Base-by-base conservation (phyloP, 2,329 filamentous ascomycete genomes). In the Rosellinia necatrix region DNA sequence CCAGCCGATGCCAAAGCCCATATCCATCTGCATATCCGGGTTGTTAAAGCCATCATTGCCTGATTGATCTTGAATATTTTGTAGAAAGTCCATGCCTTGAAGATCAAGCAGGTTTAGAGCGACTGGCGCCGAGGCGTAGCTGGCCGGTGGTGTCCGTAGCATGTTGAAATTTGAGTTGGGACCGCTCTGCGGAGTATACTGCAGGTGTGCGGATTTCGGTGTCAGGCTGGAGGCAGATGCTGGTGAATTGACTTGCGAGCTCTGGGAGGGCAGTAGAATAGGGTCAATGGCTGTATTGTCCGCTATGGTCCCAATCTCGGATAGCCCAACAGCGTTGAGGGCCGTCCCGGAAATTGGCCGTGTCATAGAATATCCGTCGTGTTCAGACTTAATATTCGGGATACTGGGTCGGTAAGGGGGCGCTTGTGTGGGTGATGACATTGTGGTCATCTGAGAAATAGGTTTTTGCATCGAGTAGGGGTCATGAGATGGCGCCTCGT, bases 1-100 rank as follows among this genome's bases (percentile, higher is more conserved):
- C 81, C 83, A 85, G 29, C 85, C 86, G 41, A 90, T 78, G 53
- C 86, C 86, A 61, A 87, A 86, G 0, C 85, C 86, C 41, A 90
- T 77, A 61, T 89, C 86, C 65, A 86, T 77, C 71, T 82, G 78
- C 61, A 76, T 69, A 63, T 82, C 81, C 67, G 59, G 73, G 60
- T 61, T 71, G 58, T 53, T 56, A 53, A 63, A 58, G 22, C 60
- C 62, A 34, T 69, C 64, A 6, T 59, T 37, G 49, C 62, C 61
- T 22, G 64, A 68, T 49, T 43, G 68, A 55, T 43, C 71, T 58
- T 72, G 72, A n/a, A 83, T 65, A 38, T 68, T 75, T 59, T 82
- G 79, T 34, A 82, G 68, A 60, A 80, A 84, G 35, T 84, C 82
- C 74, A 84, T 78, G 13, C 75, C 73, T 64, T 81, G 80, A 30